Evolutionary conservation across 305 asterid species (phyloP).

Genomic region (Nicotiana rustica): DNA sequence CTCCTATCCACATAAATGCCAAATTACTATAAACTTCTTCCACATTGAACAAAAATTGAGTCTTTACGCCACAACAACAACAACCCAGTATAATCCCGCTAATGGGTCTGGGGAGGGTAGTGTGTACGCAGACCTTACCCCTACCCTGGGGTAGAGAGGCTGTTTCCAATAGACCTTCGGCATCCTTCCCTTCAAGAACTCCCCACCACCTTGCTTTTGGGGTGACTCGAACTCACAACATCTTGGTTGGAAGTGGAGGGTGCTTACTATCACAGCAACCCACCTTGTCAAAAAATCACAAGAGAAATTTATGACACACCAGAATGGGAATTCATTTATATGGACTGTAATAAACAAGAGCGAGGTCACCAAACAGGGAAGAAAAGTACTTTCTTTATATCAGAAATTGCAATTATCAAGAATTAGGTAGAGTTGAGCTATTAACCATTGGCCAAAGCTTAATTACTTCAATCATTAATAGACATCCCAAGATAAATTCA

Average conservation of each 20-base stretch:
- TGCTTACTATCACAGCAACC: too few relatives aligned
- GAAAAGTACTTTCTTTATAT: neutral
- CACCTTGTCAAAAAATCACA: neutral
- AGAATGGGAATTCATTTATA: neutral
- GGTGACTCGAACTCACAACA: too few relatives aligned
- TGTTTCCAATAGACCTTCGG: too few relatives aligned
- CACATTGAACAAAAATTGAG: neutral
- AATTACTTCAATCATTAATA: slow-evolving; percentile 11
- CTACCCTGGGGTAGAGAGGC: too few relatives aligned
- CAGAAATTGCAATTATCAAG: neutral
- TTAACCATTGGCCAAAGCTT: neutral
- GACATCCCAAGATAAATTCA: neutral
- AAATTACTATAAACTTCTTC: slow-evolving; percentile 4
- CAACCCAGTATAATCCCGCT: too few relatives aligned
- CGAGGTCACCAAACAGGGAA: neutral
- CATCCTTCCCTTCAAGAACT: too few relatives aligned
- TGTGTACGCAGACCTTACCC: too few relatives aligned
- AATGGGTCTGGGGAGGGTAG: too few relatives aligned
- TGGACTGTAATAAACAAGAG: neutral
- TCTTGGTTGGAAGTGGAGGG: too few relatives aligned
- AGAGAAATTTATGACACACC: neutral
- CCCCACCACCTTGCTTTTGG: too few relatives aligned
- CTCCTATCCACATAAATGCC: neutral
- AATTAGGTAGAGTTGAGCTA: neutral
- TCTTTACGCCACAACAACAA: neutral